Evolutionary conservation across 2,329 filamentous ascomycete genomes (phyloP).

Genomic region (Verruconis gallopava): DNA sequence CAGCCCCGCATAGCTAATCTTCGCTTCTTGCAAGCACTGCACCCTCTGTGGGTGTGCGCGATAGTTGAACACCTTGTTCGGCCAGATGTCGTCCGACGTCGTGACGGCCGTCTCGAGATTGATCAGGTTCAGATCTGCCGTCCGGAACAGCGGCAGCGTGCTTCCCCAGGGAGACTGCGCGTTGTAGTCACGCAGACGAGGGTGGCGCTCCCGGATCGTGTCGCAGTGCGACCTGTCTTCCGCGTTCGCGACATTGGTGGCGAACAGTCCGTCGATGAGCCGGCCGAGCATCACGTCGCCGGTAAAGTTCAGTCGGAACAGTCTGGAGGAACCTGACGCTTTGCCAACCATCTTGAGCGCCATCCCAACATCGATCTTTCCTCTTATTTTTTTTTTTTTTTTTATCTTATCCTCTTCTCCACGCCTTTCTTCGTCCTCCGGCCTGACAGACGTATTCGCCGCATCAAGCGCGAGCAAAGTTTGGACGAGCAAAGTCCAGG

Average conservation of each 20-base stretch:
- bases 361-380: too few species aligned
- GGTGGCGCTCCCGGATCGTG: constrained; percentile 12
- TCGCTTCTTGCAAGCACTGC: constrained; percentile 19
- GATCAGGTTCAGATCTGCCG: constrained; percentile 24
- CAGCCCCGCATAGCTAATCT: constrained; percentile 23
- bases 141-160: constrained; percentile 20
- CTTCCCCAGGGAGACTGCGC: constrained; percentile 23
- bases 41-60: constrained; percentile 29
- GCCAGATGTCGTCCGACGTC: constrained; percentile 21
- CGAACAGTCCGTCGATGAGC: constrained; percentile 28
- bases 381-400: too few species aligned
- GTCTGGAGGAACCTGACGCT: too few species aligned
- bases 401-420: too few species aligned
- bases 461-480: too few species aligned
- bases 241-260: constrained; percentile 19
- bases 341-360: too few species aligned
- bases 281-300: constrained; percentile 32
- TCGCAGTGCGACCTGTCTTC: constrained; percentile 13
- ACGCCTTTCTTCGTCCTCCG: too few species aligned
- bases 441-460: too few species aligned
- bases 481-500: too few species aligned
- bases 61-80: constrained; percentile 28
- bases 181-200: neutral
- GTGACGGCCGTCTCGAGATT: constrained; percentile 30
- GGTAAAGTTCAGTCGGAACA: constrained; percentile 21